Evolutionary conservation across 2,329 filamentous ascomycete species (phyloP), one percentile per base, ranked within the genome.

Genomic region (Dendryphion nanum): DNA sequence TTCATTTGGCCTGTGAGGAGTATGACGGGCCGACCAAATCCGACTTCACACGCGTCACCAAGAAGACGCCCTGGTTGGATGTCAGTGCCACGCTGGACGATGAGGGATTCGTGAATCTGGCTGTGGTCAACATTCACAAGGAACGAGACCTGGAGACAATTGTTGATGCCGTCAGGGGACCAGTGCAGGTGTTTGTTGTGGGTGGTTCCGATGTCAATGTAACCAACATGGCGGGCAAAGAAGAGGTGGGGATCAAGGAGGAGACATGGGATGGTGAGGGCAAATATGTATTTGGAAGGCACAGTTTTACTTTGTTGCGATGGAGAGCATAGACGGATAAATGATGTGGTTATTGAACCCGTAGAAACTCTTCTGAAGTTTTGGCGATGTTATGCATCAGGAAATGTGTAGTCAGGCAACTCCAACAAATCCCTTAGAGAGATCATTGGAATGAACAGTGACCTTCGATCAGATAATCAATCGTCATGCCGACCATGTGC

Each of bases 61-160:
- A 84, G 44, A 78, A 83, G 43, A 81, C 80, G 4, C 81, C 84
- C 6, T 87, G 77, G 74, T 59, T 86, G 40, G 82, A 85, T 57
- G 81, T 83, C 15, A 81, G 78, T 45, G 82, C 79, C 2, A 69
- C 73, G 3, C 48, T 81, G 19, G 73, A 76, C n/a, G 70, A 74
- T 38, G 83, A 82, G 0, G n/a, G n/a, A n/a, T 74, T 70, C 37
- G 71, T 83, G 2, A 83, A 72, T 44, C 49, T 89, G 46, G 83
- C 76, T 3, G 84, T 88, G 2, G 83, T 87, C n/a, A 89, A 89
- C 57, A 75, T 86, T 20, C 52, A 65, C 45, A 77, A 82, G 41
- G 71, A 72, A 10, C 69, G 75, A 45, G 75, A 72, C 38, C 79
- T 83, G 37, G 69, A 75, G 44, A 76, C 76, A 0, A 70, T 76